A percentile compares a stretch with the other conserved stretches of the same genome.
These are phyloP conservation scores for Mycogone perniciosa DNA, from an alignment of 2,329 filamentous ascomycete species.

Conservation along the genomic window DNA sequence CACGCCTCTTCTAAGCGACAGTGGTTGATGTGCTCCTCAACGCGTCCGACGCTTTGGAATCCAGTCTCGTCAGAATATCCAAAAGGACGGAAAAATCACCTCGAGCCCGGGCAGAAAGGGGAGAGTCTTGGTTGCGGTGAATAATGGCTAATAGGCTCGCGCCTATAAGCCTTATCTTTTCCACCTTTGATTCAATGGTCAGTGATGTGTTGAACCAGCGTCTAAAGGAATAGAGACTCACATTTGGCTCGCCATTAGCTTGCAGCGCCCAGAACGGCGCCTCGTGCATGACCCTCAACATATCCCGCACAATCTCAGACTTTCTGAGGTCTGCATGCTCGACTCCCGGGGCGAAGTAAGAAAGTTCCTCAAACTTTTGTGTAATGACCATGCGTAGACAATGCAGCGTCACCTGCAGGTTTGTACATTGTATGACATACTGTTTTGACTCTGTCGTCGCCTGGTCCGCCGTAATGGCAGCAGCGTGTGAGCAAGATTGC, in stretches of 20 bases:
- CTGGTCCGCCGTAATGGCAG: conserved; percentile 7
- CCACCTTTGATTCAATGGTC: conserved; percentile 24
- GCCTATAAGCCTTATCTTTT: conserved; percentile 35
- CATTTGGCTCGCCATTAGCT: conserved; percentile 35
- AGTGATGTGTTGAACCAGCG: background rate
- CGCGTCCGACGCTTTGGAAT: conserved; percentile 38
- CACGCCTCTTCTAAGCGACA: background rate
- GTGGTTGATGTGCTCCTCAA: conserved; percentile 22
- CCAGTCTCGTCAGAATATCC: conserved; percentile 34
- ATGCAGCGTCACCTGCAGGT: conserved; percentile 35
- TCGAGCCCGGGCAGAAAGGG: conserved; percentile 31
- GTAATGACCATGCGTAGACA: conserved; percentile 37
- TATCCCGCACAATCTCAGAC: conserved; percentile 38
- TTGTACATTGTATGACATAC: conserved; percentile 34
- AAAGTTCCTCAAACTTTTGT: conserved; percentile 29
- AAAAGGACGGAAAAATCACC: conserved; percentile 34
- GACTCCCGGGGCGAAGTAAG: conserved; percentile 23
- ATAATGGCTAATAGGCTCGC: conserved; percentile 33
- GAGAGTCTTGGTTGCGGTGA: conserved; percentile 31
- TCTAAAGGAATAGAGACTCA: conserved; percentile 16
- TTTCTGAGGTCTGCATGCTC: conserved; percentile 30
- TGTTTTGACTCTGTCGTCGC: conserved; percentile 23
- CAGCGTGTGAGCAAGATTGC: conserved; percentile 23
- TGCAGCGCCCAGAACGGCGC: conserved; percentile 37
- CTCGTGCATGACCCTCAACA: conserved; percentile 34